phyloP scores from a whole-genome alignment of 495 filamentous ascomycete genomes.

The Neurospora sp. region DNA sequence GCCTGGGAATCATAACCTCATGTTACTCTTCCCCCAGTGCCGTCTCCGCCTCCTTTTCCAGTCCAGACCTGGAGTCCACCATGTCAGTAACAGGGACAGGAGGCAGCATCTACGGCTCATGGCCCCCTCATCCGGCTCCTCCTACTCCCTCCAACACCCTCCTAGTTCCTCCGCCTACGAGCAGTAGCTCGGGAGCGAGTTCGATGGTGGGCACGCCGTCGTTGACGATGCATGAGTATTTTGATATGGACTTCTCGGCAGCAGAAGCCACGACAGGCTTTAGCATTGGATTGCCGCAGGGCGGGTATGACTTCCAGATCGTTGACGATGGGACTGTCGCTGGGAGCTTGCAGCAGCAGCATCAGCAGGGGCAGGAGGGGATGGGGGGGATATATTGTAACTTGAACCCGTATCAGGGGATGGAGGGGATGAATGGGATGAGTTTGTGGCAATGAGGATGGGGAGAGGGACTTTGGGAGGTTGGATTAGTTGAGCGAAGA shows the following conservation, averaged over 20 bases:
- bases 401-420: not conserved
- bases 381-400: not conserved
- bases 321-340: no score
- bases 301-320: no score
- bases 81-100: no score
- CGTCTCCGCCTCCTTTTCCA: not conserved
- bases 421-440: not conserved
- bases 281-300: no score
- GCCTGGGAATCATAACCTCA: no score
- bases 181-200: not conserved
- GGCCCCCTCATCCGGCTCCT: not conserved
- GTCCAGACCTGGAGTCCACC: not conserved
- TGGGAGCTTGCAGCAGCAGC: no score
- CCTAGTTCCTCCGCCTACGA: rapidly evolving
- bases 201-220: not conserved
- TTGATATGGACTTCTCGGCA: not conserved
- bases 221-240: not conserved
- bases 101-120: not conserved
- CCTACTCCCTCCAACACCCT: not conserved
- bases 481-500: no score
- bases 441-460: not conserved
- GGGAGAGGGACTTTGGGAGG: no score
- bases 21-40: no score
- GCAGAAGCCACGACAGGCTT: no score
- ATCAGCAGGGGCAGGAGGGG: not conserved